phyloP scores from a whole-genome alignment of 2,329 filamentous ascomycete species.

The Penicillium freii region DNA sequence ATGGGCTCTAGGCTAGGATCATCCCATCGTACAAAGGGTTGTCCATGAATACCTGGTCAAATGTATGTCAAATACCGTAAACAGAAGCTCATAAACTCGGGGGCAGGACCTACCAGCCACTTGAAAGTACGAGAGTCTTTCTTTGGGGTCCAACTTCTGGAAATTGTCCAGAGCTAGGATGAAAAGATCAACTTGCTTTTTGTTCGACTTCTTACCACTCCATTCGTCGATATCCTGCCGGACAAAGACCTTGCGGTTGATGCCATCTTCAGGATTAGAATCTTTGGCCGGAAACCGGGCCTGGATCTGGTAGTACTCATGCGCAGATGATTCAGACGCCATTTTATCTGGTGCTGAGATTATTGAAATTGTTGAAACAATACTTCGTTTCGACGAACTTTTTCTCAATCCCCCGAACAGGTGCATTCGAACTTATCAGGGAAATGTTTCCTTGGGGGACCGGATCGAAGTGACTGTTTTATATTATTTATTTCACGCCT shows the following conservation, averaged over 20 bases:
- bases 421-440: conserved; percentile 1
- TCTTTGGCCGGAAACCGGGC: neutral
- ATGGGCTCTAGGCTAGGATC: conserved; percentile 9
- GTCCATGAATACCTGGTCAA: conserved; percentile 9
- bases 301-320: conserved; percentile 6
- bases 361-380: neutral
- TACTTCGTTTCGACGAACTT: neutral
- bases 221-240: conserved; percentile 20
- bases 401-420: conserved; percentile 2
- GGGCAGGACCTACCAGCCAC: conserved; percentile 1
- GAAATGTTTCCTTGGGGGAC: neutral
- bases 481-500: neutral
- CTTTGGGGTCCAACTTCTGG: conserved; percentile 10
- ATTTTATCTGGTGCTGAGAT: neutral
- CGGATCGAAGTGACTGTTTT: neutral
- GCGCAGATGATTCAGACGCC: neutral
- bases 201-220: conserved; percentile 13
- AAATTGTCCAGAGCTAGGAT: conserved; percentile 13
- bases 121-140: conserved; percentile 15
- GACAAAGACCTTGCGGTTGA: conserved; percentile 8
- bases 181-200: conserved; percentile 19
- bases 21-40: conserved; percentile 15
- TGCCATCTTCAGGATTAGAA: neutral
- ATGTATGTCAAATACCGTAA: neutral
- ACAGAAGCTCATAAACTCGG: neutral